Conservation (phyloP, 306 rosid species). For the Castanea crenata region DNA sequence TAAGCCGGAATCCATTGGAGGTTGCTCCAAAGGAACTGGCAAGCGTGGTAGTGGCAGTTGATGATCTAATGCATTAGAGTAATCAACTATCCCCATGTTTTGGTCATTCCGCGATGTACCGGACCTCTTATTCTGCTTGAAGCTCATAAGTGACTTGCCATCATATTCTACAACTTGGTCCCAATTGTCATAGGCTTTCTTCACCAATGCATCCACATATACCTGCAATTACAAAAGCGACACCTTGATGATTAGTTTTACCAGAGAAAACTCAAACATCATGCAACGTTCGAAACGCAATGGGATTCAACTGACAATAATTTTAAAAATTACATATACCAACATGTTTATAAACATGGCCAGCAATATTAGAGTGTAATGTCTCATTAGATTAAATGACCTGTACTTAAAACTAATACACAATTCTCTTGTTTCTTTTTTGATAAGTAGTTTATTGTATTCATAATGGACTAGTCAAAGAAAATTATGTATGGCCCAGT, state of each 20-base stretch:
- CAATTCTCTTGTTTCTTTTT: too few relatives aligned
- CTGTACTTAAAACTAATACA: not conserved
- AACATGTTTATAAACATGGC: constrained; percentile 1
- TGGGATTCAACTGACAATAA: constrained; percentile 7
- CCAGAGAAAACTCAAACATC: not conserved
- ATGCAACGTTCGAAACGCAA: constrained; percentile 11
- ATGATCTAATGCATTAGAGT: constrained; percentile 46
- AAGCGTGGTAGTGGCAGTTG: constrained; percentile 44
- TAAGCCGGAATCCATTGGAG: constrained; percentile 47
- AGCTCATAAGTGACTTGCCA: constrained; percentile 74
- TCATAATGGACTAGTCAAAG: too few relatives aligned
- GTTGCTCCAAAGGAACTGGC: constrained; percentile 60
- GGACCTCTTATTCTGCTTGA: constrained; percentile 42
- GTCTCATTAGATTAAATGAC: not conserved
- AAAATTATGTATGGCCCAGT: too few relatives aligned
- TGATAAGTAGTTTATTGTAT: too few relatives aligned
- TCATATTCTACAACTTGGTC: constrained; percentile 85
- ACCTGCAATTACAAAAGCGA: constrained; percentile 56
- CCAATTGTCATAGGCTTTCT: constrained; percentile 96
- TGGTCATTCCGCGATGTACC: constrained; percentile 51
- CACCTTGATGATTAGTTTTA: constrained; percentile 10
- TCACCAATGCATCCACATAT: constrained; percentile 85
- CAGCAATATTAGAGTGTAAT: not conserved
- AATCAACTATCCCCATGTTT: constrained; percentile 43
- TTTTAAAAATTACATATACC: not conserved